Evolutionary conservation across 495 filamentous ascomycete species (phyloP), one percentile per base, ranked within the genome.

Genomic region (Talaromyces borbonicus): DNA sequence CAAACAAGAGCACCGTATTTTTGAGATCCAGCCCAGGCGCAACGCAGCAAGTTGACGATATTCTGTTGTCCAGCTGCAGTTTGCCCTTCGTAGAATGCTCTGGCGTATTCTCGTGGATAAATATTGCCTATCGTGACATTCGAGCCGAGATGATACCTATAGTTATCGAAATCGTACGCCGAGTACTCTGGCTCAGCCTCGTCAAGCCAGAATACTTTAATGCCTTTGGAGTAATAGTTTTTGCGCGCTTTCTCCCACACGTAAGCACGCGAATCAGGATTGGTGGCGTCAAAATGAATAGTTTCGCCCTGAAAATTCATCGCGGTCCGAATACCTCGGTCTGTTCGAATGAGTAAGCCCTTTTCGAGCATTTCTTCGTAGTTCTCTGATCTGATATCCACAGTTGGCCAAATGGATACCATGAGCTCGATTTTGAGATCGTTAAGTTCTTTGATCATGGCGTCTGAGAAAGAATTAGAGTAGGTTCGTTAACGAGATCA

Each of bases 371-470:
- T 79, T 44, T 75, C 71, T 2, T 63, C 45, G 50, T 64, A 78
- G 56, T 77, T 77, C 37, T 71, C 63, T 1, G 67, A 74, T 15
- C 53, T 51, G 11, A 57, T 66, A 40, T 80, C 75, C 18, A 79
- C 74, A 0, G 72, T 76, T 0, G 76, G 76, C 75, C 74, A 79
- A 52, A 79, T 65, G 1, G 75, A 79, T 23, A 80, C 75, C 73
- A 80, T 77, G 5, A 77, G 62, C 45, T 79, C 71, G 38, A 79
- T 63, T 12, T 67, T 62, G 39, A 78, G 54, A 3, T 63, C 58
- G 29, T 72, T 57, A 5, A 79, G 66, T 53, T 79, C 74, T 30
- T 58, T 52, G 25, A 80, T 59, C 75, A 80, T 79, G 19, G 71
- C 70, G 39, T 70, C 66, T 69, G 32, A 9, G 43, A 22, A n/a